Evolutionary conservation across 164 flowering plant species (phyloP), one percentile per base, ranked within the genome.

Genomic region (Akebia trifoliata): DNA sequence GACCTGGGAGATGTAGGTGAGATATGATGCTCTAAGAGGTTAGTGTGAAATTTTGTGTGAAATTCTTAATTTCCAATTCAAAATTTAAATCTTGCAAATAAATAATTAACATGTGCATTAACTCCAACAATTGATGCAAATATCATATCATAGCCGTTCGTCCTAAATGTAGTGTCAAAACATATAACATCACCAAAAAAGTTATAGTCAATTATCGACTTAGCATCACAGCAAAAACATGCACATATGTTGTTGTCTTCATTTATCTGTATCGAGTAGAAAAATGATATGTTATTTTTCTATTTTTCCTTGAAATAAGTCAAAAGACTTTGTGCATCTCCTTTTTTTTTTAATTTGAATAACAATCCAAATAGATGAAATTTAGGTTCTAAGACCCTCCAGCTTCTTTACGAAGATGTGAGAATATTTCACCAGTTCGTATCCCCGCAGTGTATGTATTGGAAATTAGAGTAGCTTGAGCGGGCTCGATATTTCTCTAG

Each of bases 101-200:
- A n/a, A n/a, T n/a, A n/a, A n/a, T n/a, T n/a, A n/a, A n/a, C 38
- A 12, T 62, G 60, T 35, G 54, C 51, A 37, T 46, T 62, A 6
- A 62, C 54, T 2, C 60, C 60, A 54, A 47, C 30, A 47, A 62
- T 45, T 34, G 45, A 36, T 11, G 54, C 54, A 62, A 54, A 44
- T 8, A 60, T 59, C n/a, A 34, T 49, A 25, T 31, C 22, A 20
- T 25, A 32, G 6, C 28, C 46, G 20, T 62, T 47, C 6, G 40
- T 8, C 12, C 22, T 54, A 11, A 44, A 62, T 3, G 47, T 43
- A 2, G 39, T 62, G 30, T 62, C 60, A 25, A 61, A 44, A 40
- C 52, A 54, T 34, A 61, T 28, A n/a, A 44, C 36, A 18, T 61
- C 59, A 3, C 42, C 50, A 37, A 53, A 61, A 24, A 18, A 25